These are phyloP conservation scores for Tetrastigma voinierianum DNA, from an alignment of 164 flowering plant species.

Conservation along the genomic window DNA sequence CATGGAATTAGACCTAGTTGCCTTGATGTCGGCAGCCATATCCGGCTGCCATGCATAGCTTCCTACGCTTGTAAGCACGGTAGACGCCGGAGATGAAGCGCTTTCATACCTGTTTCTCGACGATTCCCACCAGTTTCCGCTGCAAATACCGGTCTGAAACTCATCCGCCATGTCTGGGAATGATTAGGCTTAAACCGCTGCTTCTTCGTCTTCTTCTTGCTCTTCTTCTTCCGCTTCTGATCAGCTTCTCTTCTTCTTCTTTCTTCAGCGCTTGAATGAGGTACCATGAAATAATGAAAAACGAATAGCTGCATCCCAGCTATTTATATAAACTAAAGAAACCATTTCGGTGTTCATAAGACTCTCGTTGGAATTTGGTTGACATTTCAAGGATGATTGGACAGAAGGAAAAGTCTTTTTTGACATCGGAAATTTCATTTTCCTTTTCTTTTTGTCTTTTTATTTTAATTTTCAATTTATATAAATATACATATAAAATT, in stretches of 20 bases:
- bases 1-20: slow-evolving; percentile 24
- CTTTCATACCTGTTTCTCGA: slow-evolving; percentile 32
- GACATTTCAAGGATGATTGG: slow-evolving; percentile 32
- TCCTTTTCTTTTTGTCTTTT: background rate
- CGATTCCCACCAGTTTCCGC: slow-evolving; percentile 57
- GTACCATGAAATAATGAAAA: slow-evolving; percentile 23
- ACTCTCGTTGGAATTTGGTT: slow-evolving; percentile 7
- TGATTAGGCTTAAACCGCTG: no score
- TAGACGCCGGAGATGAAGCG: slow-evolving; percentile 30
- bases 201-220: background rate
- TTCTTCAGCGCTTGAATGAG: no score
- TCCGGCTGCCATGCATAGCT: slow-evolving; percentile 12
- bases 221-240: background rate
- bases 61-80: slow-evolving; percentile 21
- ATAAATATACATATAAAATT: no score
- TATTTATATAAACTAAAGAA: slow-evolving; percentile 8
- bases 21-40: slow-evolving; percentile 30
- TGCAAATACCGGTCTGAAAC: slow-evolving; percentile 32
- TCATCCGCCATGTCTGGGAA: no score
- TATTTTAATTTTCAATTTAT: background rate
- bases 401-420: slow-evolving; percentile 32
- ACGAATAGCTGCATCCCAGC: slow-evolving; percentile 20
- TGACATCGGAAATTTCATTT: slow-evolving; percentile 15
- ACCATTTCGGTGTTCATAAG: background rate
- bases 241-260: background rate